These are phyloP conservation scores for Globisporangium paroecandrum DNA, from an alignment of 352 stramenopile genomes.

Conservation along the genomic window DNA sequence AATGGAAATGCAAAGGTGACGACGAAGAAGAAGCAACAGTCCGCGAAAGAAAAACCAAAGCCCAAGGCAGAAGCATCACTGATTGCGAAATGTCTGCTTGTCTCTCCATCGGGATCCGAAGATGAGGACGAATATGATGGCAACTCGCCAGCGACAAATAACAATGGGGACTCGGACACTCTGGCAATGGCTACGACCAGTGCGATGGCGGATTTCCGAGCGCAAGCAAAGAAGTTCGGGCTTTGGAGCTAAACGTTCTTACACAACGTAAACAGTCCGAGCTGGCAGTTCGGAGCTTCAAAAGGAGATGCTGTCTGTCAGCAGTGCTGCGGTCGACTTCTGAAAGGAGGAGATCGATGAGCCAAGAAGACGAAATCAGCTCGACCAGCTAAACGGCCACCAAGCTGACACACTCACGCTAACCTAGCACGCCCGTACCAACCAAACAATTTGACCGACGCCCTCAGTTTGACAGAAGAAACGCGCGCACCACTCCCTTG, in stretches of 20 bases:
- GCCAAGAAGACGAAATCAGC: background rate
- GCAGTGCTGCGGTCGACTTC: background rate
- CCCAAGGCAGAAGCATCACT: background rate
- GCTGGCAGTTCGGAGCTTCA: background rate
- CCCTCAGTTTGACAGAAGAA: background rate
- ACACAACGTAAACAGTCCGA: background rate
- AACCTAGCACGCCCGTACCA: background rate
- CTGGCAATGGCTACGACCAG: background rate
- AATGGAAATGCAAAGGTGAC: background rate
- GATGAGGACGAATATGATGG: constrained; percentile 13
- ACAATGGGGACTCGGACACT: background rate
- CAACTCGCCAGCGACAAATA: constrained; percentile 4
- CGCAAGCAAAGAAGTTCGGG: constrained; percentile 36
- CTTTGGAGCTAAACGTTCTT: constrained; percentile 37
- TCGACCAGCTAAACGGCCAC: background rate
- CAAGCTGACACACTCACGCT: background rate
- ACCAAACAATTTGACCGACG: background rate
- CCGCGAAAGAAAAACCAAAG: background rate
- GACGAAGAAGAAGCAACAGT: background rate
- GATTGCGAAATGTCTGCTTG: constrained; percentile 7
- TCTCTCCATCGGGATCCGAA: constrained; percentile 15
- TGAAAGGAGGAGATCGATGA: background rate
- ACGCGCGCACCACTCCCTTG: background rate
- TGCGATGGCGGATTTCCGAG: constrained; percentile 34
- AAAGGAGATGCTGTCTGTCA: background rate